Evolutionary conservation across 192 early-diverging fungal genomes (phyloP).

Genomic region (Glomus cerebriforme): DNA sequence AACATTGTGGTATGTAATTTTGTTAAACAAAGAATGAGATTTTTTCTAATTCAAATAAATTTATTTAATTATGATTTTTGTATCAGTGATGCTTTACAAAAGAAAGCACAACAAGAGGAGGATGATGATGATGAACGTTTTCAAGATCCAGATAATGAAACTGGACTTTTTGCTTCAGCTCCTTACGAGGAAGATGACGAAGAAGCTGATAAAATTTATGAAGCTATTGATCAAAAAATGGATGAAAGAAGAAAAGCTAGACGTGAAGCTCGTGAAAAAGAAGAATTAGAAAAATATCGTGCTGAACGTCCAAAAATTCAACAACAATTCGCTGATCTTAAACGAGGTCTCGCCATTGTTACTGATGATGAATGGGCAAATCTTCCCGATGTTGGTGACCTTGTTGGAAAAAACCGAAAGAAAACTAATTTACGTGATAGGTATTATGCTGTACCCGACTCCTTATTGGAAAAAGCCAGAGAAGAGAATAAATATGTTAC

Average conservation of each 20-base stretch:
- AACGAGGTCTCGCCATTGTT: slow-evolving; percentile 76
- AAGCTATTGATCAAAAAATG: slow-evolving; percentile 86
- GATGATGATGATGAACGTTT: slow-evolving; percentile 76
- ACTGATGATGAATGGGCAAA: slow-evolving; percentile 87
- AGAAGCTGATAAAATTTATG: slow-evolving; percentile 94
- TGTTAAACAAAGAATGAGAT: not conserved
- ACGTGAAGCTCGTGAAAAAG: slow-evolving; percentile 74
- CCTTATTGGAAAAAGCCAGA: slow-evolving; percentile 54
- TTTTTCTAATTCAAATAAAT: not conserved
- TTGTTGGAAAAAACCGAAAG: slow-evolving; percentile 79
- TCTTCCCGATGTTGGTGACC: slow-evolving; percentile 78
- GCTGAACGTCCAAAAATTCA: slow-evolving; percentile 80
- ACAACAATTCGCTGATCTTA: slow-evolving; percentile 88
- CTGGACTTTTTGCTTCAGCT: slow-evolving; percentile 80
- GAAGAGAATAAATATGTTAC: slow-evolving; percentile 56
- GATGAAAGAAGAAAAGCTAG: slow-evolving; percentile 78
- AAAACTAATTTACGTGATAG: slow-evolving; percentile 58
- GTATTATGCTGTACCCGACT: slow-evolving; percentile 66
- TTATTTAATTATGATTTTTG: not conserved
- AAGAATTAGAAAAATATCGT: slow-evolving; percentile 64
- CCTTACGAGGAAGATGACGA: slow-evolving; percentile 97
- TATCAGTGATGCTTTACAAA: slow-evolving; percentile 42
- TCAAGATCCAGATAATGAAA: slow-evolving; percentile 93
- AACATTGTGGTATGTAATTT: not conserved
- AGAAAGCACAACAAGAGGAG: slow-evolving; percentile 55